Evolutionary conservation across 2,329 filamentous ascomycete species (phyloP).

Genomic region (Phoma sp.): DNA sequence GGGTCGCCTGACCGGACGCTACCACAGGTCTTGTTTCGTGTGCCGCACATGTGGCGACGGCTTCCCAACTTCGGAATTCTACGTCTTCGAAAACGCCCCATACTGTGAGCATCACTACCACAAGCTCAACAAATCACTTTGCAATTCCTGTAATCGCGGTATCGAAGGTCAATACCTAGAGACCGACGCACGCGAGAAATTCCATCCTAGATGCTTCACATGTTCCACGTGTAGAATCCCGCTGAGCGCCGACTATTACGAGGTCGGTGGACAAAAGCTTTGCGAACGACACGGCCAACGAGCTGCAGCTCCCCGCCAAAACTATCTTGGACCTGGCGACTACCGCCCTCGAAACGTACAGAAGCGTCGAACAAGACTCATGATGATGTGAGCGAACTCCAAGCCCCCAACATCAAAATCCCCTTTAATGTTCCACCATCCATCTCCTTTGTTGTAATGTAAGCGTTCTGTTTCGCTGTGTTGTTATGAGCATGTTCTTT

Average conservation of each 20-base stretch:
- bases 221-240: constrained; percentile 79
- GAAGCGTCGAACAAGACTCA: constrained; percentile 58
- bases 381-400: constrained; percentile 56
- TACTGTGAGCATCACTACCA: constrained; percentile 96
- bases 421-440: background rate
- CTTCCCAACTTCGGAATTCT: constrained; percentile 89
- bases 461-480: background rate
- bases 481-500: constrained; percentile 25
- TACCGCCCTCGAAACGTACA: constrained; percentile 52
- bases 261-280: constrained; percentile 79
- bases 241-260: constrained; percentile 87
- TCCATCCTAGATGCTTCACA: constrained; percentile 85
- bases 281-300: constrained; percentile 86
- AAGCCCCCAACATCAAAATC: background rate
- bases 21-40: constrained; percentile 94
- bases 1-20: constrained; percentile 87
- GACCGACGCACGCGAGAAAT: constrained; percentile 78
- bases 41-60: constrained; percentile 83
- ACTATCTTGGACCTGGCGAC: constrained; percentile 48
- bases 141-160: constrained; percentile 77
- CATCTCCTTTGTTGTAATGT: background rate
- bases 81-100: constrained; percentile 84
- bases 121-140: constrained; percentile 85
- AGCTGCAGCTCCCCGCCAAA: constrained; percentile 52
- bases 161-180: constrained; percentile 96